Evolutionary conservation across 2,329 filamentous ascomycete species (phyloP).

Genomic region (Alternaria brassicicola): DNA sequence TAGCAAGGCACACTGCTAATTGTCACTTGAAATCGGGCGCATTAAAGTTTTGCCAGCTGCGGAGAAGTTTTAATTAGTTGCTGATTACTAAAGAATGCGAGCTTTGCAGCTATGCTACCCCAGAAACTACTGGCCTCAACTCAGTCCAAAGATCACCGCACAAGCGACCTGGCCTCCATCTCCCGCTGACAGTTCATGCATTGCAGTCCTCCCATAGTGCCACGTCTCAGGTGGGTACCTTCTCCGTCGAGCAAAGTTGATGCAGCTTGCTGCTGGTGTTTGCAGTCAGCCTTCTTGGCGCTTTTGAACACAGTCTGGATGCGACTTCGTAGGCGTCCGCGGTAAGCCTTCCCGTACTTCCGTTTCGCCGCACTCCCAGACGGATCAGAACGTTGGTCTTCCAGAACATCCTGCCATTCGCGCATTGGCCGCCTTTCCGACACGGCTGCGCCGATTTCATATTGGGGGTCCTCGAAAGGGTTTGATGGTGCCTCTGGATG

Average conservation of each 20-base stretch:
- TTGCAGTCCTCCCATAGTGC: not conserved
- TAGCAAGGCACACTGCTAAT: not conserved
- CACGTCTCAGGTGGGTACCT: not conserved
- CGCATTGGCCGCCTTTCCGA: not conserved
- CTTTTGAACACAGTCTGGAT: not conserved
- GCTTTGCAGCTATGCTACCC: not conserved
- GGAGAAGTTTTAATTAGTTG: not conserved
- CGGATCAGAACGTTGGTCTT: not conserved
- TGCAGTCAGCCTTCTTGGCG: not conserved
- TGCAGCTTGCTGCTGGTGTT: not conserved
- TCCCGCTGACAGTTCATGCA: not conserved
- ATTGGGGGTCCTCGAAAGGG: conserved; percentile 1
- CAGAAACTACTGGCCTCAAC: not conserved
- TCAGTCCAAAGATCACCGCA: not conserved
- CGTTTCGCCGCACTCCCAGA: not conserved
- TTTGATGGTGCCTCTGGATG: not conserved
- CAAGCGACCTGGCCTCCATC: not conserved
- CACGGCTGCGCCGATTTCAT: not conserved
- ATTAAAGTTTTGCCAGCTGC: not conserved
- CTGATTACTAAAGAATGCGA: not conserved
- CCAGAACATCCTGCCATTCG: not conserved
- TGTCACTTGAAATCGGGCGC: not conserved
- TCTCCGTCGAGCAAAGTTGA: not conserved
- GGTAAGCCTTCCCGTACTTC: not conserved
- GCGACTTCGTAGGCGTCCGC: not conserved